Evolutionary conservation across 2,329 filamentous ascomycete genomes (phyloP), one percentile per base, ranked within the genome.

Genomic region (Aspergillus sp.): DNA sequence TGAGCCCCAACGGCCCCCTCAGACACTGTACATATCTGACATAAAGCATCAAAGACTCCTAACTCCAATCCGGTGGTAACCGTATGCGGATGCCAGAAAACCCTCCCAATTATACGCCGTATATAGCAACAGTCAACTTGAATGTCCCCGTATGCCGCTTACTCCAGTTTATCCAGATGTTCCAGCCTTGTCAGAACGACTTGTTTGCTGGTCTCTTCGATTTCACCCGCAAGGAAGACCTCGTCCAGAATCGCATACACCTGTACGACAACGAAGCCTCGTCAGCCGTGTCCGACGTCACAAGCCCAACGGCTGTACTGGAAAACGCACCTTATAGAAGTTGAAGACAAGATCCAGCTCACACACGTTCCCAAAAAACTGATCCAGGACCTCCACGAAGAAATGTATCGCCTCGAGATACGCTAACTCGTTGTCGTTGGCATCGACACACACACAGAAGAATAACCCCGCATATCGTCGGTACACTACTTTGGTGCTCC

Each of bases 401-500:
- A 98, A 98, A 73, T 98, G 93, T 64, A 98, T 96, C 5, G 90
- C 93, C 73, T 98, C 93, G 50, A 98, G 80, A 65, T 90, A 97
- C 22, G 93, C 91, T 52, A 98, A 78, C 76, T 98, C 93, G 72
- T 97, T 98, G 72, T 98, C 93, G 70, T 96, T 97, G 45, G 91
- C 94, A 73, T 98, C 93, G 66, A 98, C 93, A 72, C 93, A 97
- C 46, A 90, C 94, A 77, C 93, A 98, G 77, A 98, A 98, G 81
- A 98, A 98, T 50, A 98, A 83, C 0, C 93, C 93, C 0, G 93
- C 93, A 73, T 98, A 98, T 53, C 93, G 87, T 41, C 94, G 86
- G 76, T 98, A 98, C 46, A 98, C 89, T 61, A 98, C 87, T 76
- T 96, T 97, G 67, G 91, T 90, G 52, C 70, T 73, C 43, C 68